Evolutionary conservation across 2,329 filamentous ascomycete species (phyloP).

Genomic region (Camillea tinctor): DNA sequence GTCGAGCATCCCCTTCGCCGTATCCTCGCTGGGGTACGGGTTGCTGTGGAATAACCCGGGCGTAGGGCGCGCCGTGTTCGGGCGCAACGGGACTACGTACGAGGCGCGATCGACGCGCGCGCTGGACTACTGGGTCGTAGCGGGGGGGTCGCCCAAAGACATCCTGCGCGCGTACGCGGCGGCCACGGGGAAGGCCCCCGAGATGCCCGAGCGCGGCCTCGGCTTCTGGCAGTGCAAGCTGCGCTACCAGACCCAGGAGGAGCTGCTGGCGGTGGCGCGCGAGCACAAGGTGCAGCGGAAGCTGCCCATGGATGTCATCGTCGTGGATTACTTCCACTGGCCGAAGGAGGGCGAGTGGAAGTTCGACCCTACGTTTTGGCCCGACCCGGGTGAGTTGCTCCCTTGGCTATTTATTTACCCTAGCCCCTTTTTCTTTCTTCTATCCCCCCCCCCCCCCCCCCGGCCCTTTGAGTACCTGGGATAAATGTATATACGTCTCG

Average conservation of each 20-base stretch:
- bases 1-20: constrained; percentile 61
- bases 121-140: constrained; percentile 65
- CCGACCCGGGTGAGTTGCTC: constrained; percentile 51
- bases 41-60: constrained; percentile 66
- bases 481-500: not conserved
- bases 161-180: constrained; percentile 56
- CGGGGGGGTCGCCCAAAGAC: constrained; percentile 52
- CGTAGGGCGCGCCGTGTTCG: constrained; percentile 59
- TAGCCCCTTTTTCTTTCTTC: no score
- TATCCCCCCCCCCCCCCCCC: no score
- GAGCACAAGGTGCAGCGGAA: constrained; percentile 54
- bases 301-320: constrained; percentile 63
- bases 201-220: constrained; percentile 68
- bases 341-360: constrained; percentile 65
- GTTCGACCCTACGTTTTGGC: constrained; percentile 64
- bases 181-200: constrained; percentile 58
- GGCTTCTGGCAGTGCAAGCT: constrained; percentile 72
- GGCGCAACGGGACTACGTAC: constrained; percentile 60
- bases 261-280: constrained; percentile 57
- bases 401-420: not conserved
- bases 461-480: no score
- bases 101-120: constrained; percentile 57
- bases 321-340: constrained; percentile 69
- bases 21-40: constrained; percentile 61
- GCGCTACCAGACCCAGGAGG: constrained; percentile 68